Conservation (phyloP, 441 rosid species). For the Melastoma candidum region DNA sequence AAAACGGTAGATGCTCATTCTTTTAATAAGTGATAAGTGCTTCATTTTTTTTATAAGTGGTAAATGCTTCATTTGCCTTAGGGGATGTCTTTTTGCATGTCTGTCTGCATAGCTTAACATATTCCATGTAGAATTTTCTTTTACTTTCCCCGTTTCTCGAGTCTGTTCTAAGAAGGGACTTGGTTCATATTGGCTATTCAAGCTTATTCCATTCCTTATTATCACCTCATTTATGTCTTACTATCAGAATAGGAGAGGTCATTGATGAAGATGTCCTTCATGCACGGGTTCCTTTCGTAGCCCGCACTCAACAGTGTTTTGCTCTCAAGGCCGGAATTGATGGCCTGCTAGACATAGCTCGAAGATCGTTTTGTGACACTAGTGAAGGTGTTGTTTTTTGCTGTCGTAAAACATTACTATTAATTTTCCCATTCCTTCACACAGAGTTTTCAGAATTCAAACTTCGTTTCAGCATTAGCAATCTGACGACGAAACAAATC, state of each 20-base stretch:
- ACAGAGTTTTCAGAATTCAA: conserved; percentile 8
- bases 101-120: conserved; percentile 3
- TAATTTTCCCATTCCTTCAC: conserved; percentile 3
- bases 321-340: conserved; percentile 96
- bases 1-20: conserved; percentile 42
- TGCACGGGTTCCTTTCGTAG: conserved; percentile 90
- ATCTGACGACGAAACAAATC: conserved; percentile 15
- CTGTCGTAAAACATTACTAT: not conserved
- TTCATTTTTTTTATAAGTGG: not conserved
- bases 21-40: not conserved
- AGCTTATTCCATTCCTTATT: not conserved
- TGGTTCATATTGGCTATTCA: not conserved
- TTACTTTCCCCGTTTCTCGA: not conserved
- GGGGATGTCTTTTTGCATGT: conserved; percentile 1
- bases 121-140: not conserved
- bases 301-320: conserved; percentile 98
- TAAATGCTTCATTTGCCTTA: not conserved
- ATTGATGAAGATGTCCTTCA: conserved; percentile 97
- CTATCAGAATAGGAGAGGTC: conserved; percentile 74
- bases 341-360: conserved; percentile 87
- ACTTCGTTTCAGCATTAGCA: conserved; percentile 7
- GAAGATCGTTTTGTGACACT: conserved; percentile 94
- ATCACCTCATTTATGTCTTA: conserved; percentile 1
- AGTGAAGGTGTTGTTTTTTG: conserved; percentile 65
- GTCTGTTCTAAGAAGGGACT: conserved; percentile 10